Conservation (phyloP, 2,329 filamentous ascomycete species). For the Penicillium paneum region DNA sequence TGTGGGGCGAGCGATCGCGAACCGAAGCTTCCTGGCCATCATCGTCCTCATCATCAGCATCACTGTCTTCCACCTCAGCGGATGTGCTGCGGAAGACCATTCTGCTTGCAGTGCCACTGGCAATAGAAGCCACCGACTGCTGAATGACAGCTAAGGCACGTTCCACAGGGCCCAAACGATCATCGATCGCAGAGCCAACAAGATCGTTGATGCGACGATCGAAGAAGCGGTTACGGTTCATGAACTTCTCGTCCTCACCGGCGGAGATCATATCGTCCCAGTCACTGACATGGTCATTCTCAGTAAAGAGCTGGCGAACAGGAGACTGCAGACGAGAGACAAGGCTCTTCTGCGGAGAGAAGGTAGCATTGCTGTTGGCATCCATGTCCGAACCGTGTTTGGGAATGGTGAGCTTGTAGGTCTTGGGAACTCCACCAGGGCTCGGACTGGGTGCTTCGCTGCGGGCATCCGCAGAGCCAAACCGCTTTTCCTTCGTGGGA, state of each 20-base stretch:
- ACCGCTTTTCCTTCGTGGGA: slow-evolving; percentile 54
- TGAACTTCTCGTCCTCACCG: slow-evolving; percentile 77
- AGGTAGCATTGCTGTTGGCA: slow-evolving; percentile 43
- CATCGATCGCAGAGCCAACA: slow-evolving; percentile 72
- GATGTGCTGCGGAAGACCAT: slow-evolving; percentile 65
- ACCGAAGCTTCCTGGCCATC: slow-evolving; percentile 51
- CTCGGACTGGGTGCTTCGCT: slow-evolving; percentile 73
- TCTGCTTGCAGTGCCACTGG: slow-evolving; percentile 55
- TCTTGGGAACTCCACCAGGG: slow-evolving; percentile 54
- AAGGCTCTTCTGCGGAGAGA: slow-evolving; percentile 63
- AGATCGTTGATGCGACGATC: slow-evolving; percentile 85
- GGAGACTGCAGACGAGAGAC: slow-evolving; percentile 52
- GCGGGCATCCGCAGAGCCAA: slow-evolving; percentile 51
- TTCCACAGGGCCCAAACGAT: slow-evolving; percentile 76
- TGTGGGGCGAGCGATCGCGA: slow-evolving; percentile 71
- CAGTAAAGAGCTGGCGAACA: slow-evolving; percentile 62
- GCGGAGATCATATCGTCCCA: slow-evolving; percentile 87
- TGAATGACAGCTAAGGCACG: slow-evolving; percentile 74
- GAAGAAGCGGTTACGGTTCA: slow-evolving; percentile 80
- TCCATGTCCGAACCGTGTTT: slow-evolving; percentile 37
- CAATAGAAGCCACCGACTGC: slow-evolving; percentile 60
- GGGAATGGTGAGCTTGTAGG: slow-evolving; percentile 47
- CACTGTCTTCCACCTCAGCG: slow-evolving; percentile 70
- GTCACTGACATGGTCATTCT: slow-evolving; percentile 69
- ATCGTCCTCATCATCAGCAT: slow-evolving; percentile 92